Conservation (phyloP, 805 yeast species). For the Cyberlindnera mrakii region DNA sequence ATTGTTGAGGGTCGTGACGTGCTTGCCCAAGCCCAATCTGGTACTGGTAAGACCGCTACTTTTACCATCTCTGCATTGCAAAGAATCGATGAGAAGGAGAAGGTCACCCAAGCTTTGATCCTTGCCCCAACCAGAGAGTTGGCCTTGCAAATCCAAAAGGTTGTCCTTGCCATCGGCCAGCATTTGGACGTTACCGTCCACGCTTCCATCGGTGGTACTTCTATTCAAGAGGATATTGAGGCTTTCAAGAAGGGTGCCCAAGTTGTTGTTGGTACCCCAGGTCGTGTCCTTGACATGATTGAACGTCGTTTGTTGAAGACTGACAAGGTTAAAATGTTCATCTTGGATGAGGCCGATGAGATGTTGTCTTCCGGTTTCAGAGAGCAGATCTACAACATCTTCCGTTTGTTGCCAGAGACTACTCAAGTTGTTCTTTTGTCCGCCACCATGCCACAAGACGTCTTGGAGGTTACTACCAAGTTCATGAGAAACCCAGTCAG, state of each 20-base stretch:
- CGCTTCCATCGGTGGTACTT: conserved; percentile 97
- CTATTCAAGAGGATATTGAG: conserved; percentile 80
- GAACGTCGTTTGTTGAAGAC: conserved; percentile 81
- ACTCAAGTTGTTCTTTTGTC: conserved; percentile 93
- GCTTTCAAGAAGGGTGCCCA: conserved; percentile 84
- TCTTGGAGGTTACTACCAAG: conserved; percentile 82
- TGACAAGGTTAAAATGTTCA: conserved; percentile 83
- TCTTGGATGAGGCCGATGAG: conserved; percentile 98
- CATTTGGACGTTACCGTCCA: conserved; percentile 89
- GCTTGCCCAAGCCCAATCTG: conserved; percentile 98
- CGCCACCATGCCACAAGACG: conserved; percentile 93
- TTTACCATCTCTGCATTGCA: conserved; percentile 81
- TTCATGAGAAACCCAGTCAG: conserved; percentile 94
- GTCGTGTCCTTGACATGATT: conserved; percentile 95
- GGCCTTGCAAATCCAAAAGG: conserved; percentile 93
- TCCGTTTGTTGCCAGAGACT: conserved; percentile 77
- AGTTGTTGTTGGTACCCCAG: conserved; percentile 96
- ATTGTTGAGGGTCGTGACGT: conserved; percentile 93
- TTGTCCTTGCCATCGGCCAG: conserved; percentile 82
- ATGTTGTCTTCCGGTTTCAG: conserved; percentile 89
- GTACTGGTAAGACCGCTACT: conserved; percentile 99
- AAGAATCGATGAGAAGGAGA: conserved; percentile 64
- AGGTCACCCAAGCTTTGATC: conserved; percentile 86
- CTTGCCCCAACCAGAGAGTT: conserved; percentile 97
- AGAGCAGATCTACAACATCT: conserved; percentile 92